Percentiles rank a stretch among this genome's conserved stretches.
These are phyloP conservation scores for Chrysosporium queenslandicum DNA, from an alignment of 2,329 filamentous ascomycete genomes.

Conservation along the genomic window DNA sequence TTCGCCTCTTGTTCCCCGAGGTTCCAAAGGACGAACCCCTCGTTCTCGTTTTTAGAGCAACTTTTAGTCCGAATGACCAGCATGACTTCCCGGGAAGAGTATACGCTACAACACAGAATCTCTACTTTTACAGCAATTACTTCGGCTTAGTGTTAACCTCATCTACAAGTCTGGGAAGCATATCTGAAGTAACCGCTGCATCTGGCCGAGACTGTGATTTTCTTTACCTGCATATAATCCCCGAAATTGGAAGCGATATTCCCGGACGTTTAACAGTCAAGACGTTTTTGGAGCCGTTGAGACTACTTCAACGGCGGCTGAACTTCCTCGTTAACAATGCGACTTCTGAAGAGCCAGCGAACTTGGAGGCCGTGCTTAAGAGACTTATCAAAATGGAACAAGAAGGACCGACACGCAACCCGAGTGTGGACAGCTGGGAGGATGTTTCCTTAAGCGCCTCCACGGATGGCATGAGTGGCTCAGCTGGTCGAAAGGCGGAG, in stretches of 20 bases:
- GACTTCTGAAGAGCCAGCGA: slow-evolving; percentile 58
- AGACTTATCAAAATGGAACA: slow-evolving; percentile 65
- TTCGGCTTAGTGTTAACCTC: slow-evolving; percentile 83
- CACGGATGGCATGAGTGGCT: slow-evolving; percentile 37
- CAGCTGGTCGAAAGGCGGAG: slow-evolving; percentile 28
- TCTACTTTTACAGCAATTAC: slow-evolving; percentile 96
- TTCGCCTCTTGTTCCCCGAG: slow-evolving; percentile 78
- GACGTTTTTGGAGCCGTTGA: slow-evolving; percentile 80
- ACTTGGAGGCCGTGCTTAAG: slow-evolving; percentile 59
- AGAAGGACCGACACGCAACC: slow-evolving; percentile 50
- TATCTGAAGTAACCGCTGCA: slow-evolving; percentile 81
- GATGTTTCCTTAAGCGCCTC: slow-evolving; percentile 57
- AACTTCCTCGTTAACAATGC: slow-evolving; percentile 78
- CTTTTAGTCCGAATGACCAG: slow-evolving; percentile 69
- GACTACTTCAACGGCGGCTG: slow-evolving; percentile 69
- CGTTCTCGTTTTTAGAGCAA: slow-evolving; percentile 83
- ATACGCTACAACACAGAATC: slow-evolving; percentile 74
- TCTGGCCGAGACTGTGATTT: slow-evolving; percentile 89
- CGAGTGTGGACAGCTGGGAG: slow-evolving; percentile 84
- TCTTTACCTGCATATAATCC: slow-evolving; percentile 70
- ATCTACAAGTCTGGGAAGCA: slow-evolving; percentile 60
- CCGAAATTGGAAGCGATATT: slow-evolving; percentile 51
- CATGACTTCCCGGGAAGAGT: slow-evolving; percentile 74
- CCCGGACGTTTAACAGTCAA: slow-evolving; percentile 76
- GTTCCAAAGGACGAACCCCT: slow-evolving; percentile 69